phyloP scores from a whole-genome alignment of 2,329 filamentous ascomycete genomes.

The Neoarthrinium moseri region DNA sequence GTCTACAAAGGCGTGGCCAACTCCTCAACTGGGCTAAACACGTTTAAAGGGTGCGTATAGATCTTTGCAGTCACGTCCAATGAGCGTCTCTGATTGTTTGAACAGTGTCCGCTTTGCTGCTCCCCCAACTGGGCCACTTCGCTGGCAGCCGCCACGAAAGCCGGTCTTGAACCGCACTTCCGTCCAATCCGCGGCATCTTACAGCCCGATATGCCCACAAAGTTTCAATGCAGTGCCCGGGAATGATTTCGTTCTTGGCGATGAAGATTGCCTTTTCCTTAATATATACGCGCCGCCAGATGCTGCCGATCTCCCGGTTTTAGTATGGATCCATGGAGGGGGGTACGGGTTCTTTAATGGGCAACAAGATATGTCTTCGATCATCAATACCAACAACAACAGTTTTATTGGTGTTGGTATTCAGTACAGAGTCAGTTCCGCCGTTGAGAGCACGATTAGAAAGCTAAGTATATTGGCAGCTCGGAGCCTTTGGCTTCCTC shows the following conservation, averaged over 20 bases:
- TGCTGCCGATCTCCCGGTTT: constrained; percentile 34
- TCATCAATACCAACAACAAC: neutral
- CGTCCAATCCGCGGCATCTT: neutral
- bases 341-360: neutral
- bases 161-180: constrained; percentile 23
- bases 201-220: too few species aligned
- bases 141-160: constrained; percentile 41
- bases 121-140: constrained; percentile 38
- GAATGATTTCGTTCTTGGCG: constrained; percentile 18
- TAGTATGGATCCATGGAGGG: constrained; percentile 45
- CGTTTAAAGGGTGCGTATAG: too few species aligned
- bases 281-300: constrained; percentile 41
- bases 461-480: too few species aligned
- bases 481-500: constrained; percentile 3
- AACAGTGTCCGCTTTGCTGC: constrained; percentile 45
- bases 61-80: too few species aligned
- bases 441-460: too few species aligned
- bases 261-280: constrained; percentile 48
- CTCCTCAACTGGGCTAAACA: too few species aligned
- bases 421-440: constrained; percentile 1
- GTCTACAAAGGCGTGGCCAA: too few species aligned
- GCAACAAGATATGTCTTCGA: neutral
- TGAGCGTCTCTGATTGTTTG: too few species aligned
- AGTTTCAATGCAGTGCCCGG: too few species aligned
- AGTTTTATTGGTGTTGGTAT: neutral